These are phyloP conservation scores for Aspergillus sp. DNA, from an alignment of 2,329 filamentous ascomycete species.

Conservation along the genomic window DNA sequence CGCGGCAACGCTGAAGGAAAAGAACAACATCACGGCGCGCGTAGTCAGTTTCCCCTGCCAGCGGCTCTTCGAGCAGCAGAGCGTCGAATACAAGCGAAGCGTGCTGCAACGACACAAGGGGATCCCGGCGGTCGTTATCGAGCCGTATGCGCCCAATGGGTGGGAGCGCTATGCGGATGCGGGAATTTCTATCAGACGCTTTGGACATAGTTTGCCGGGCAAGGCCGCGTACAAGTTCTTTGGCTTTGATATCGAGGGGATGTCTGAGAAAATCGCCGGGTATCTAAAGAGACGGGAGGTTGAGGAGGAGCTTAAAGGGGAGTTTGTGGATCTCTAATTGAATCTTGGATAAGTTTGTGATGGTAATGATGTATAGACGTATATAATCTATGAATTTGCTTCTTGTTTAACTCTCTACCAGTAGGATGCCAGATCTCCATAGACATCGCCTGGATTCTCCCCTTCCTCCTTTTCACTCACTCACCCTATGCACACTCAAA, in stretches of 20 bases:
- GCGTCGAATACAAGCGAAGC: conserved; percentile 50
- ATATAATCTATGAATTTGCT: not conserved
- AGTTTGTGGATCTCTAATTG: conserved; percentile 23
- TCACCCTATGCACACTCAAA: too few species aligned
- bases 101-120: conserved; percentile 45
- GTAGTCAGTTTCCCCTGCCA: conserved; percentile 58
- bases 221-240: conserved; percentile 27
- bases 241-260: conserved; percentile 18
- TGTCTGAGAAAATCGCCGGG: conserved; percentile 17
- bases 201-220: conserved; percentile 23
- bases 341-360: not conserved
- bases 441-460: too few species aligned
- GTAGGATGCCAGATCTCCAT: too few species aligned
- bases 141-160: conserved; percentile 54
- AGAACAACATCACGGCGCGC: conserved; percentile 45
- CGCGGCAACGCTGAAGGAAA: conserved; percentile 46
- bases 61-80: conserved; percentile 55
- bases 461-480: too few species aligned
- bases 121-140: conserved; percentile 53
- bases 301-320: conserved; percentile 15
- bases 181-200: conserved; percentile 18
- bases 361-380: not conserved
- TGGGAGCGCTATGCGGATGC: conserved; percentile 59
- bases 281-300: conserved; percentile 15
- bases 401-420: conserved; percentile 33